Conservation (phyloP, 2,329 filamentous ascomycete species). For the Fusarium burgessii region DNA sequence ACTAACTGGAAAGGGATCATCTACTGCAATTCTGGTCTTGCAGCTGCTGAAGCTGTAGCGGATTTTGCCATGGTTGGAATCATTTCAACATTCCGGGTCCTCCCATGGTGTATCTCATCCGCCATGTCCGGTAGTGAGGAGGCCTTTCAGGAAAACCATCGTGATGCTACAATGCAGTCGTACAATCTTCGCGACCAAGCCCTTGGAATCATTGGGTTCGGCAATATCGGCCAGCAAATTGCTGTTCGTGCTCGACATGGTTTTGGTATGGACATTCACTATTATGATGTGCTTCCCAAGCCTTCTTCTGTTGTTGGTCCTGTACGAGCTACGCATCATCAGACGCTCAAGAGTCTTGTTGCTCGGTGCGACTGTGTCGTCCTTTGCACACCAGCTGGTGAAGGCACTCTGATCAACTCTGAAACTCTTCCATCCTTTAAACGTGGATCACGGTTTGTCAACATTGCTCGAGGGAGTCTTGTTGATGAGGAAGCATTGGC, state of each 20-base stretch:
- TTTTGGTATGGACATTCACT: conserved; percentile 76
- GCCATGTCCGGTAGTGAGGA: conserved; percentile 56
- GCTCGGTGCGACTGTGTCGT: conserved; percentile 68
- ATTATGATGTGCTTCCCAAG: conserved; percentile 69
- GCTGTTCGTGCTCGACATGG: conserved; percentile 64
- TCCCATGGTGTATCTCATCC: conserved; percentile 72
- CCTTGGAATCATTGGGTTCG: conserved; percentile 77
- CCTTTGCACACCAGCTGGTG: conserved; percentile 67
- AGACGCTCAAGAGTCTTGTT: conserved; percentile 64
- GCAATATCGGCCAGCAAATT: conserved; percentile 73
- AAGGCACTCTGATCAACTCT: conserved; percentile 61
- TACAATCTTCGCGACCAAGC: conserved; percentile 72
- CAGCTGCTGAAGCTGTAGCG: conserved; percentile 78
- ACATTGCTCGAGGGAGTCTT: conserved; percentile 73
- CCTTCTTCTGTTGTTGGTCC: conserved; percentile 55
- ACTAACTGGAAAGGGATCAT: conserved; percentile 62
- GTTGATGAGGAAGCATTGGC: conserved; percentile 74
- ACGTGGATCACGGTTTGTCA: conserved; percentile 69
- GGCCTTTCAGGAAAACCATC: conserved; percentile 69
- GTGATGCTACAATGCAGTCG: conserved; percentile 67
- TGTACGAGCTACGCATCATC: conserved; percentile 62
- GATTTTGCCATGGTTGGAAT: conserved; percentile 78
- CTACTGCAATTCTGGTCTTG: conserved; percentile 79
- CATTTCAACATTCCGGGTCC: conserved; percentile 75
- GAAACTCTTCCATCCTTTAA: conserved; percentile 64